Evolutionary conservation across 768 basidiomycete genomes (phyloP), one percentile per base, ranked within the genome.

Genomic region (Lactarius tabidus): DNA sequence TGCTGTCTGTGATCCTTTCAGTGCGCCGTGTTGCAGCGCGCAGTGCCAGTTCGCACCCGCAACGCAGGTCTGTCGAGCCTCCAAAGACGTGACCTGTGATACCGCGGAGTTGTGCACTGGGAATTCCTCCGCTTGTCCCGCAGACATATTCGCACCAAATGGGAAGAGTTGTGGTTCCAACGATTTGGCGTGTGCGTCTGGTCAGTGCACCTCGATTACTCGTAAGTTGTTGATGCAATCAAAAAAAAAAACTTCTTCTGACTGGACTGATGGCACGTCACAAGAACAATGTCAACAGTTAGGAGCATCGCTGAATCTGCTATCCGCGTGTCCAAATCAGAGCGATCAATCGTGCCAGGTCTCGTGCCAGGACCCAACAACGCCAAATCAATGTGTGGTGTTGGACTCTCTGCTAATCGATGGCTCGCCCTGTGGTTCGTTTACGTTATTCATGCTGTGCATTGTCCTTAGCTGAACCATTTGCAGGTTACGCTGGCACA

Each of bases 391-490:
- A 69, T 95, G 93, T 74, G 75, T 93, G 26, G 76, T 87, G 45
- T 78, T 95, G 56, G 86, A 88, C 62, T 83, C 90, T 4, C 74
- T 83, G 52, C 84, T 94, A 57, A 79, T 91, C 60, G 89, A 93
- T 73, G 93, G 93, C 28, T 91, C 90, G 35, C 86, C 90, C 17
- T 95, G 93, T 74, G 91, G 91, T 85, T 71, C 64, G 84, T 79
- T 57, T 23, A 58, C 58, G 59, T 55, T 60, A 68, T 35, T 23
- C 53, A 31, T 62, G 51, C 18, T 63, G 29, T 48, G 59, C 61
- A n/a, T 56, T 52, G 59, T 60, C 67, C 64, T 59, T 56, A 60
- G 52, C 60, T 51, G 67, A 52, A 70, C 66, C 60, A 41, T 39
- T 68, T 56, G 54, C 62, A 88, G 86, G 89, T 7, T 90, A 84